A percentile compares a stretch with the other conserved stretches of the same genome.
phyloP scores from a whole-genome alignment of 169 alveolate species.

The Plasmodium gaboni region DNA sequence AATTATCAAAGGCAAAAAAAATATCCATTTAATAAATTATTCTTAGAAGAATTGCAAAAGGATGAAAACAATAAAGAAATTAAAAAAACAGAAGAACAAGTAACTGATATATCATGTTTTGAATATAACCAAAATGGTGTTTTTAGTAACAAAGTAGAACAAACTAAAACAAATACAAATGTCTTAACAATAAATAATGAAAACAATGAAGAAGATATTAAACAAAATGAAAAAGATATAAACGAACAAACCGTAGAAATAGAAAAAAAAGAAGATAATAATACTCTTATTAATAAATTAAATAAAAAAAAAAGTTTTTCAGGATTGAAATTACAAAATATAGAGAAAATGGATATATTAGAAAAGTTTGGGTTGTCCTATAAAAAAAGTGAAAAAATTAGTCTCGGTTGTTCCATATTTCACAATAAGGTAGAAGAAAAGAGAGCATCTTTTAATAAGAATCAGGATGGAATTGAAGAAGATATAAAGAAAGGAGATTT shows the following conservation, averaged over 20 bases:
- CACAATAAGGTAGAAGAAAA: neutral
- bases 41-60: neutral
- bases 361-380: conserved; percentile 15
- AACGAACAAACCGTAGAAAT: conserved; percentile 2
- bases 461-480: no score
- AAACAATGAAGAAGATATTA: neutral
- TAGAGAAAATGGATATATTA: conserved; percentile 9
- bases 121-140: neutral
- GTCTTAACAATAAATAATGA: neutral
- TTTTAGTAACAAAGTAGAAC: neutral
- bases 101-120: neutral
- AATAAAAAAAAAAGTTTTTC: neutral
- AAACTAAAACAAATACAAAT: neutral
- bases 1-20: conserved; percentile 20
- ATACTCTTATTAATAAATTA: neutral
- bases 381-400: conserved; percentile 15
- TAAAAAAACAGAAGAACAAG: conserved; percentile 10
- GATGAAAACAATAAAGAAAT: neutral
- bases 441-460: no score
- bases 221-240: neutral
- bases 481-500: neutral
- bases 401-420: neutral
- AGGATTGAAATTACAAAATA: conserved; percentile 2
- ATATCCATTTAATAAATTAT: neutral
- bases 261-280: neutral